Percentiles rank a stretch among this genome's conserved stretches.
Evolutionary conservation across 2,329 filamentous ascomycete species (phyloP).

Genomic region (Colletotrichum costaricense): DNA sequence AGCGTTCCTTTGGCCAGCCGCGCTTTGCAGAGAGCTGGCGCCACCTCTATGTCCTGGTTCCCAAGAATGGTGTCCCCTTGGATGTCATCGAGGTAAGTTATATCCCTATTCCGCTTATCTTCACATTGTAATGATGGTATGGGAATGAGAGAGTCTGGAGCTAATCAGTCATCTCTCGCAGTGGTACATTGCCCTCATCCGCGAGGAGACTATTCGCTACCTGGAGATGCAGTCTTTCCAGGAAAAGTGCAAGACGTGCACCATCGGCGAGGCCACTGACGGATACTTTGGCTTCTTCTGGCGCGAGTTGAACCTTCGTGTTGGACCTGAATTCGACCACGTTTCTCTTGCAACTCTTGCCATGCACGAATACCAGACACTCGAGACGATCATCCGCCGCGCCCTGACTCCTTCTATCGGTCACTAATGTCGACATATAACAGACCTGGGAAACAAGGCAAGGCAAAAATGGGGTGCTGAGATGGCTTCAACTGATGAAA

Average conservation of each 20-base stretch:
- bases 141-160: not conserved
- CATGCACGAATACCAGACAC: conserved; percentile 57
- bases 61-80: conserved; percentile 58
- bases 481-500: not conserved
- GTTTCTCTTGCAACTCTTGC: conserved; percentile 61
- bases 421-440: not conserved
- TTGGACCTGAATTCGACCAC: conserved; percentile 55
- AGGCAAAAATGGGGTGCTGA: not conserved
- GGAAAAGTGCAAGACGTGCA: conserved; percentile 53
- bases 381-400: conserved; percentile 61
- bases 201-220: conserved; percentile 60
- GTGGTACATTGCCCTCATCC: conserved; percentile 69
- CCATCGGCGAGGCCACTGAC: conserved; percentile 47
- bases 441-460: not conserved
- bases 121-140: not conserved
- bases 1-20: conserved; percentile 58
- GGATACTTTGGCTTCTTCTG: conserved; percentile 66
- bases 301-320: conserved; percentile 56
- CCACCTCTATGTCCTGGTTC: conserved; percentile 62
- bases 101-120: not conserved
- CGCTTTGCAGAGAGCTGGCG: conserved; percentile 60
- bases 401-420: conserved; percentile 44
- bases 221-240: conserved; percentile 52
- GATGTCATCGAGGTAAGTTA: conserved; percentile 67
- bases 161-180: conserved; percentile 42